These are phyloP conservation scores for Cystobasidiaceae sp. DNA, from an alignment of 1,284 basidiomycete genomes.

Conservation along the genomic window DNA sequence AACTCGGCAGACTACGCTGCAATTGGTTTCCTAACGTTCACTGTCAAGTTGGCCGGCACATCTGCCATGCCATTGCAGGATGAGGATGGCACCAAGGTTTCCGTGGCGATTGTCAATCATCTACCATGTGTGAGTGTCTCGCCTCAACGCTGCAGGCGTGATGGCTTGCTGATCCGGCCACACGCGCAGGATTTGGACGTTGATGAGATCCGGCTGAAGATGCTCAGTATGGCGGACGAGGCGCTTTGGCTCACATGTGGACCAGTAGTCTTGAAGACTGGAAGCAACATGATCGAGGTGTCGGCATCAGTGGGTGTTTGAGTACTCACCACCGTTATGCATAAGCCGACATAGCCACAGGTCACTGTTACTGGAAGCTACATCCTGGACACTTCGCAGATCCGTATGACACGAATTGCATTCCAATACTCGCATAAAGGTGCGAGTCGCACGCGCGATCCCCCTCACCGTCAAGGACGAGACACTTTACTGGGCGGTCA, in stretches of 20 bases:
- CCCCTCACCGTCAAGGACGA: not conserved
- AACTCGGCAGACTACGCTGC: constrained; percentile 56
- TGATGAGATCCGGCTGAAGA: constrained; percentile 47
- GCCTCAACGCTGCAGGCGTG: not conserved
- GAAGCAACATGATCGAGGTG: constrained; percentile 55
- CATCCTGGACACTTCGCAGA: constrained; percentile 43
- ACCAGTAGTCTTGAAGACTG: constrained; percentile 53
- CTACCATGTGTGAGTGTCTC: constrained; percentile 63
- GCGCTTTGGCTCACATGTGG: constrained; percentile 48
- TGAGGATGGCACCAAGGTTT: constrained; percentile 62
- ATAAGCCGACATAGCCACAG: constrained; percentile 48
- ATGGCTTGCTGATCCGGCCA: not conserved
- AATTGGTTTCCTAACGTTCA: constrained; percentile 62
- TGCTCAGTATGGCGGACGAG: constrained; percentile 44
- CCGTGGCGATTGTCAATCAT: constrained; percentile 57
- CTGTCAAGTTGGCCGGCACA: constrained; percentile 51
- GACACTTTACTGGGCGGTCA: not conserved
- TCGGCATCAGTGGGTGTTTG: constrained; percentile 61
- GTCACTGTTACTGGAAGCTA: constrained; percentile 58
- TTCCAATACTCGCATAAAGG: constrained; percentile 49
- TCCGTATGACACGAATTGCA: constrained; percentile 43
- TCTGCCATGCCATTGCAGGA: constrained; percentile 54
- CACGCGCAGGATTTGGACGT: constrained; percentile 38
- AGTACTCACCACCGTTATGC: not conserved
- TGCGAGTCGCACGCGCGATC: constrained; percentile 49